A percentile compares a stretch with the other conserved stretches of the same genome.
Conservation (phyloP, 495 filamentous ascomycete species). For the Schizothecium vesticola region DNA sequence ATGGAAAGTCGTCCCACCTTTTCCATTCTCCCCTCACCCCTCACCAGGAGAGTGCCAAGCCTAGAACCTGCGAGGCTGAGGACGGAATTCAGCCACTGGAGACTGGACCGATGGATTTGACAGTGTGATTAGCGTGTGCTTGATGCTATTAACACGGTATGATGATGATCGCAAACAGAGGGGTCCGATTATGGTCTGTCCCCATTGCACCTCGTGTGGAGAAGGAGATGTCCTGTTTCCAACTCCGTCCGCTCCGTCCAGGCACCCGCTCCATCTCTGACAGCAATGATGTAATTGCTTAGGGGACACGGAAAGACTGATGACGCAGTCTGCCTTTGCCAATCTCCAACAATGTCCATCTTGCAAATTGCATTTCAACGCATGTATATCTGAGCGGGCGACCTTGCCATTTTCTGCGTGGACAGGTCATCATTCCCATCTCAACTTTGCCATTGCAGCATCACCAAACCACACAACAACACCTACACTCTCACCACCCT, state of each 20-base stretch:
- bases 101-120: neutral
- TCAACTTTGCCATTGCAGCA: neutral
- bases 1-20: neutral
- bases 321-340: neutral
- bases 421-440: neutral
- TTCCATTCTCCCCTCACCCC: neutral
- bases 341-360: neutral
- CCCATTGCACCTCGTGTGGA: too few species aligned
- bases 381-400: neutral
- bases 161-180: neutral
- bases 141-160: neutral
- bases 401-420: neutral
- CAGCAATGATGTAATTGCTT: slow-evolving; percentile 23
- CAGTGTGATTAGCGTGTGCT: neutral
- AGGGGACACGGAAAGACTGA: neutral
- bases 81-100: neutral
- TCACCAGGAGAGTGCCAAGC: neutral
- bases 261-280: neutral
- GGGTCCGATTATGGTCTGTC: too few species aligned
- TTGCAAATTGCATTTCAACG: slow-evolving; percentile 6
- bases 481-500: neutral
- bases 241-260: neutral
- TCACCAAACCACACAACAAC: neutral
- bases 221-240: too few species aligned
- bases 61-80: neutral